Evolutionary conservation across 306 rosid species (phyloP).

Genomic region (Vigna nakashimae): DNA sequence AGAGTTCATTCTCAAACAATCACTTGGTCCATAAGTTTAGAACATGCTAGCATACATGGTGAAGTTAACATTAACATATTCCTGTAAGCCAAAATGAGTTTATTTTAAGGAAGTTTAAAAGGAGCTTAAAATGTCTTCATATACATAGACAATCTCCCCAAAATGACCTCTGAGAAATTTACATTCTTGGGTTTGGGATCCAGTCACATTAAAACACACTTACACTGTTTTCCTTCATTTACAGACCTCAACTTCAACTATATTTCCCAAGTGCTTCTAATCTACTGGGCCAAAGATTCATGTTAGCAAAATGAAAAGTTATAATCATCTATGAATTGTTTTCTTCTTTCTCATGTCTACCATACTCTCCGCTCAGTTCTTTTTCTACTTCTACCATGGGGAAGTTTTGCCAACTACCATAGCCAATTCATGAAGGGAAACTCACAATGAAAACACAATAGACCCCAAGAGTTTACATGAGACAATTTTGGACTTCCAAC

Average conservation of each 20-base stretch:
- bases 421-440: not conserved
- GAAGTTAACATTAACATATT: not conserved
- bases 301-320: not conserved
- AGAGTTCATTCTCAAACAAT: no score
- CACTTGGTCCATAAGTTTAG: not conserved
- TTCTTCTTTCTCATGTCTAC: not conserved
- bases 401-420: not conserved
- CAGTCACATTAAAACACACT: not conserved
- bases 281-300: no score
- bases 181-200: not conserved
- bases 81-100: not conserved
- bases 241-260: not conserved
- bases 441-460: not conserved
- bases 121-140: not conserved
- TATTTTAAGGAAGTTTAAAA: not conserved
- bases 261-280: not conserved
- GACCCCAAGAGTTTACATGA: not conserved
- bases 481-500: not conserved
- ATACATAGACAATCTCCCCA: not conserved
- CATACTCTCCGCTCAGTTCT: no score
- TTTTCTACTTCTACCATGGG: not conserved
- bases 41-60: not conserved
- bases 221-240: slow-evolving; percentile 24
- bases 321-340: not conserved
- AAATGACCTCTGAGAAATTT: not conserved